These are phyloP conservation scores for Candida argentea DNA, from an alignment of 805 yeast species.

Conservation along the genomic window DNA sequence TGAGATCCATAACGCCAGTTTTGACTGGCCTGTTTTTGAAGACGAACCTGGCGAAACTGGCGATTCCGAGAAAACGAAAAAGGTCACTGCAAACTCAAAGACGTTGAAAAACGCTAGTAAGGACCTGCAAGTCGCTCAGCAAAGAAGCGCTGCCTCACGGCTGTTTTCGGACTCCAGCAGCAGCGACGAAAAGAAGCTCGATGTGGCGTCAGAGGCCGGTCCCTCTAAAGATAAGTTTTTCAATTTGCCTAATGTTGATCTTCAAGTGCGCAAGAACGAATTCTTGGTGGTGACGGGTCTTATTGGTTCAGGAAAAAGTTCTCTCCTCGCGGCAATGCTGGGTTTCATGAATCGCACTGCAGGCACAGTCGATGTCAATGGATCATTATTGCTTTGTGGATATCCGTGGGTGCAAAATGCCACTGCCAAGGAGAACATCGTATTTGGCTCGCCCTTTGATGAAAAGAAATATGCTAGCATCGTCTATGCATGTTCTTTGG, in stretches of 20 bases:
- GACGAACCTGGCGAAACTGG: constrained; percentile 10
- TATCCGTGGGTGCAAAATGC: constrained; percentile 81
- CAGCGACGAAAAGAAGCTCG: constrained; percentile 2
- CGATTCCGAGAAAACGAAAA: constrained; percentile 11
- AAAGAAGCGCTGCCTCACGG: too few species aligned
- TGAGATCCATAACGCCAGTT: constrained; percentile 40
- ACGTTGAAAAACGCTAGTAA: constrained; percentile 11
- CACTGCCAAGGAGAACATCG: constrained; percentile 63
- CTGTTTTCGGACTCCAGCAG: background rate
- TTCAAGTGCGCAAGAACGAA: constrained; percentile 52
- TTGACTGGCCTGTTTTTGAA: constrained; percentile 50
- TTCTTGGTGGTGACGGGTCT: constrained; percentile 69
- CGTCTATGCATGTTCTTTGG: constrained; percentile 56
- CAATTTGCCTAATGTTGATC: constrained; percentile 41
- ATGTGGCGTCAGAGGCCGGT: constrained; percentile 2
- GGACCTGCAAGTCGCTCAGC: constrained; percentile 1
- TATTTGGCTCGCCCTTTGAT: constrained; percentile 53
- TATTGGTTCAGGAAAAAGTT: constrained; percentile 77
- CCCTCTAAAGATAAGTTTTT: constrained; percentile 14
- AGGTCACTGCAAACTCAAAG: constrained; percentile 7
- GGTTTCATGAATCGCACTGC: constrained; percentile 54
- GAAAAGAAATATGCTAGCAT: constrained; percentile 42
- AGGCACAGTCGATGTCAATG: constrained; percentile 47
- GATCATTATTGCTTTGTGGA: constrained; percentile 46
- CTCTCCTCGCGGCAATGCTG: constrained; percentile 58